phyloP scores from a whole-genome alignment of 139 green algal species.

The Astrephomene gubernaculifera region DNA sequence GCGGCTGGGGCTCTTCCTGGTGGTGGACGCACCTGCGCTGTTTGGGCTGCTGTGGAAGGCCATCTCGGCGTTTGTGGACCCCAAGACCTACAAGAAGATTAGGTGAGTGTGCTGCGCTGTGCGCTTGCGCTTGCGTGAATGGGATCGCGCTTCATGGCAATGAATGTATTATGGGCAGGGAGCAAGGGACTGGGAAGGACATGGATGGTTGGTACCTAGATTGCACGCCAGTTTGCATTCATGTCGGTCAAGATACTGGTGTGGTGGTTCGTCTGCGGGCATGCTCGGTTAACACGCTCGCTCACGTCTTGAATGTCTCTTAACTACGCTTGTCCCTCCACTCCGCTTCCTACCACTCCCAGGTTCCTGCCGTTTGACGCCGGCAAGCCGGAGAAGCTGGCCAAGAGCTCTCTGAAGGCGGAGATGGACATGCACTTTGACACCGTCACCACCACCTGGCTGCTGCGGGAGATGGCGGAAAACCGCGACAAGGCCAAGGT shows the following conservation, averaged over 20 bases:
- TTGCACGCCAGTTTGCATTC: too few species aligned
- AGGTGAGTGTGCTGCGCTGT: constrained; percentile 36
- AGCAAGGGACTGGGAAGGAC: too few species aligned
- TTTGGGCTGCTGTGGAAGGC: constrained; percentile 79
- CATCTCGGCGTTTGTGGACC: constrained; percentile 73
- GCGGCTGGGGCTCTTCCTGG: constrained; percentile 77
- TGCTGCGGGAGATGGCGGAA: constrained; percentile 76
- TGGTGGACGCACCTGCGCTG: constrained; percentile 73
- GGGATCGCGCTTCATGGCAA: too few species aligned
- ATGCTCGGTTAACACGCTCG: too few species aligned
- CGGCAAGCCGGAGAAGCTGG: constrained; percentile 33
- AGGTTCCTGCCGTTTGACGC: constrained; percentile 59
- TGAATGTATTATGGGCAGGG: too few species aligned
- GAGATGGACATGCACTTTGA: constrained; percentile 65
- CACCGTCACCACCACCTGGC: constrained; percentile 62
- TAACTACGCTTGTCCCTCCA: too few species aligned
- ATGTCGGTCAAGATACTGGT: too few species aligned
- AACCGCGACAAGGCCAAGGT: constrained; percentile 72
- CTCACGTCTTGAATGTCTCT: too few species aligned
- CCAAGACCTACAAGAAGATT: constrained; percentile 81
- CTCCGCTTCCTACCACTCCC: too few species aligned
- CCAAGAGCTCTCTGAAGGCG: constrained; percentile 42
- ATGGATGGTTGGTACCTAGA: too few species aligned
- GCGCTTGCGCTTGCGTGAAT: too few species aligned
- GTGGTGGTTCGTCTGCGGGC: too few species aligned